Base-by-base conservation (phyloP, 2,329 filamentous ascomycete genomes). In the Chaetomiaceae sp. region DNA sequence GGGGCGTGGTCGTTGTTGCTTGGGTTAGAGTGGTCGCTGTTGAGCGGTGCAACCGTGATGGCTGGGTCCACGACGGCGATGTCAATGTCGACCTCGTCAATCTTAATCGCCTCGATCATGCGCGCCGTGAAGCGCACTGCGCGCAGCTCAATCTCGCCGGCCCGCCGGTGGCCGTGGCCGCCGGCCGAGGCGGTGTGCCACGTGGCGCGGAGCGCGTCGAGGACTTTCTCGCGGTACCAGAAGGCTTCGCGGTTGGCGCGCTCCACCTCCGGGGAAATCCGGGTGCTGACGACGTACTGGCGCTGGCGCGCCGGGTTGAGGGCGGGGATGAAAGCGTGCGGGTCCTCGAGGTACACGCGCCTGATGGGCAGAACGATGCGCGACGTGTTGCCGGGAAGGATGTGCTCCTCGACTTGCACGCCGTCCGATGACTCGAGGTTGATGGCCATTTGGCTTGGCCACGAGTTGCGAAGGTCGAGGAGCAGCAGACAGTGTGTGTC, bases 221-320 rank as follows among this genome's bases (percentile, higher is more conserved):
- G 74, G 2, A 96, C 75, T 60, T 80, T 81, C 63, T 95, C 86
- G 14, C 89, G 80, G 64, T 88, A 95, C 90, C 90, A 96, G 63
- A 96, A 96, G 0, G 83, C 81, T 66, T 95, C 88, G 42, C 90
- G 76, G 50, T 76, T 84, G 11, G 81, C 78, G 27, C 86, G 79
- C 66, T 96, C 90, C 35, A 77, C 78, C 53, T 93, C 88, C 0
- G 88, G 86, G 0, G 85, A 83, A 46, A 90, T 79, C 57, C 86
- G 86, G 60, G 83, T 79, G 64, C 86, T 93, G 35, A 95, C 87
- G 24, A 96, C 87, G 58, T 95, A 96, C 60, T 96, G 90, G n/a
- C 89, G 79, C 60, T 88, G 84, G n/a, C 84, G 81, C 0, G 84
- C 81, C 1, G 85, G 84, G 55, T 91, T 89, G 9, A 95, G 72